Evolutionary conservation across 2,329 filamentous ascomycete species (phyloP).

Genomic region (Clonostachys rhizophaga): DNA sequence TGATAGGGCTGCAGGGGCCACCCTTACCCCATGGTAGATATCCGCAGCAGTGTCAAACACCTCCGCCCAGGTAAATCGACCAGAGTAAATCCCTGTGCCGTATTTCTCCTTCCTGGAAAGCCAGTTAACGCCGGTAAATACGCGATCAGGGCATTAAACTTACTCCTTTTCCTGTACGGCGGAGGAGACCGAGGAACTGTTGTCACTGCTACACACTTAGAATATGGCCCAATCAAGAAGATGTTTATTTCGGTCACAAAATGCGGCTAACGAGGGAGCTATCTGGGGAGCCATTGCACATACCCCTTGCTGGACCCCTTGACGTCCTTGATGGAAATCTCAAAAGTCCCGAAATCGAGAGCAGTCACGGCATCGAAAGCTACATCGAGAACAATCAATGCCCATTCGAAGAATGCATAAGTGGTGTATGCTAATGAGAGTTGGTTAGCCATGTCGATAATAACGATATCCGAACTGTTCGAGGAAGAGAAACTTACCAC

Average conservation of each 20-base stretch:
- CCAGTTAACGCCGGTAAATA: slow-evolving; percentile 9
- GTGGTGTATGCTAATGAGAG: slow-evolving; percentile 76
- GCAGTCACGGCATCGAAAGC: slow-evolving; percentile 94
- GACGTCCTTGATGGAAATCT: slow-evolving; percentile 82
- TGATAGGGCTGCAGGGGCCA: not conserved
- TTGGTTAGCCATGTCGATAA: slow-evolving; percentile 2
- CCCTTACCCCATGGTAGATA: slow-evolving; percentile 81
- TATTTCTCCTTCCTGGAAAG: slow-evolving; percentile 67
- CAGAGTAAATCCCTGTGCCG: slow-evolving; percentile 63
- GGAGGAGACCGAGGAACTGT: slow-evolving; percentile 37
- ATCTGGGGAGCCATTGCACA: slow-evolving; percentile 92
- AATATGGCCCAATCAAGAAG: slow-evolving; percentile 14
- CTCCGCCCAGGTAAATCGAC: slow-evolving; percentile 68
- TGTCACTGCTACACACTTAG: slow-evolving; percentile 43
- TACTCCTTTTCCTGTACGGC: slow-evolving; percentile 69
- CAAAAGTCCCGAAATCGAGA: slow-evolving; percentile 84
- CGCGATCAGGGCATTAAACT: slow-evolving; percentile 23
- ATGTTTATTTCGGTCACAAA: not conserved
- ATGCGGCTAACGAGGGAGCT: slow-evolving; percentile 35
- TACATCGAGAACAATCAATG: slow-evolving; percentile 90
- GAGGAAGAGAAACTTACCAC: slow-evolving; percentile 58
- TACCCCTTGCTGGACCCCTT: slow-evolving; percentile 96
- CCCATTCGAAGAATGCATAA: slow-evolving; percentile 98
- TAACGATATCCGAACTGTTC: not conserved
- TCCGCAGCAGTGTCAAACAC: slow-evolving; percentile 80